These are phyloP conservation scores for Hemisphaericaspora subhashii DNA, from an alignment of 1,139 yeast species.

Conservation along the genomic window DNA sequence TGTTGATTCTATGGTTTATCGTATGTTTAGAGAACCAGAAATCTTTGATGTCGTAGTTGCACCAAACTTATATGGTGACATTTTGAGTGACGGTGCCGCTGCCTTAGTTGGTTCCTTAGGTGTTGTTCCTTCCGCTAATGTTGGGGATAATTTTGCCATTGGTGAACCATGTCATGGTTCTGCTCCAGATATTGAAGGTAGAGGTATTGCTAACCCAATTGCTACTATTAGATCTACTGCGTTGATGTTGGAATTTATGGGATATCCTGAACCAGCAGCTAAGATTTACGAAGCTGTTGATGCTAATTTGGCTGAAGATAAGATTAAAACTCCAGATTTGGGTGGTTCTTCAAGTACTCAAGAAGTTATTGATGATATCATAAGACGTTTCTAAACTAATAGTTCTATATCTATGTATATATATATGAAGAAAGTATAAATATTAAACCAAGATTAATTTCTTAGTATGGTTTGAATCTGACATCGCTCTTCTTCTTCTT, in stretches of 20 bases:
- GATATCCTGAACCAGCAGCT: constrained; percentile 86
- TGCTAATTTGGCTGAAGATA: constrained; percentile 80
- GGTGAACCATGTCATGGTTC: constrained; percentile 99
- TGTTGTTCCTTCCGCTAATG: constrained; percentile 97
- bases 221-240: constrained; percentile 98
- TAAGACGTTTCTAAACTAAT: constrained; percentile 38
- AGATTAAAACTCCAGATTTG: constrained; percentile 87
- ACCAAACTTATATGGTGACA: constrained; percentile 97
- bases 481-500: constrained; percentile 26
- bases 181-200: constrained; percentile 97
- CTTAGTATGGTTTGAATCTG: constrained; percentile 58
- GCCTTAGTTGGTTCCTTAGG: constrained; percentile 98
- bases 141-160: constrained; percentile 91
- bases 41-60: constrained; percentile 97
- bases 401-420: neutral
- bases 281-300: constrained; percentile 93
- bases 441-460: no score
- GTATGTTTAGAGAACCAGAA: constrained; percentile 97
- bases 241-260: constrained; percentile 95
- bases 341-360: constrained; percentile 89
- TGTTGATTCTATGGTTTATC: constrained; percentile 98
- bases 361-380: constrained; percentile 80
- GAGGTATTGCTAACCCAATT: constrained; percentile 91
- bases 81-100: constrained; percentile 97
- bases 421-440: constrained; percentile 5